Base-by-base conservation (phyloP, 768 basidiomycete species). In the Glaciozyma martinii region DNA sequence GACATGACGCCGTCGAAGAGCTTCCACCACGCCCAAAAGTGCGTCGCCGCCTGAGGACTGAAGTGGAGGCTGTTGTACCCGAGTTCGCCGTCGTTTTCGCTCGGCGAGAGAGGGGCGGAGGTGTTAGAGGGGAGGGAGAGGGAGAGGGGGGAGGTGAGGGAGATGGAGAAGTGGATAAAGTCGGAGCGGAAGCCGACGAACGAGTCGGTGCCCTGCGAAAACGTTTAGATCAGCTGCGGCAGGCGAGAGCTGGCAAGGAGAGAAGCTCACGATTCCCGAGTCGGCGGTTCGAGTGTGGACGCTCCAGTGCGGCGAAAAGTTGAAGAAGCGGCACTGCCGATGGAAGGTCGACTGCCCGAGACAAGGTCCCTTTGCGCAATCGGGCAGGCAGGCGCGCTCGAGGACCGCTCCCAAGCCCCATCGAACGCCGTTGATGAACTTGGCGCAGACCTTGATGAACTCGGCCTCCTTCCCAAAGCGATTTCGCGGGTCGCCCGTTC, bases 21-120 rank as follows among this genome's bases (percentile, higher is more conserved):
- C 46, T 80, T 80, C 83, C 89, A 93, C 93, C 92, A 95, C 2
- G 86, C 82, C 83, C 87, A 89, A 78, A 98, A 98, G 76, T 91
- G 89, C 3, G 88, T 81, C 71, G 90, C 91, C 3, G 84, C 80
- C 69, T 86, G 85, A 0, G 92, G 90, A 3, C 87, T 89, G 40
- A 94, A 82, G 76, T 98, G 88, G 61, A 97, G 78, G 70, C 82
- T 49, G 59, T 60, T 60, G 59, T 33, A 52, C 29, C 73, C 72
- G 18, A 68, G 69, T 12, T 66, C 68, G 67, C 71, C 75, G 42
- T 32, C 47, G 29, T 46, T 42, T 42, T 65, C 52, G 21, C 33
- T 29, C 5, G 57, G 18, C 0, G 52, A 44, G 25, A 59, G 27
- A 54, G 43, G 18, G 18, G 47, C 9, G 32, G 43, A 61, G 60